Evolutionary conservation across 805 yeast species (phyloP).

Genomic region (Candida sithepensis): DNA sequence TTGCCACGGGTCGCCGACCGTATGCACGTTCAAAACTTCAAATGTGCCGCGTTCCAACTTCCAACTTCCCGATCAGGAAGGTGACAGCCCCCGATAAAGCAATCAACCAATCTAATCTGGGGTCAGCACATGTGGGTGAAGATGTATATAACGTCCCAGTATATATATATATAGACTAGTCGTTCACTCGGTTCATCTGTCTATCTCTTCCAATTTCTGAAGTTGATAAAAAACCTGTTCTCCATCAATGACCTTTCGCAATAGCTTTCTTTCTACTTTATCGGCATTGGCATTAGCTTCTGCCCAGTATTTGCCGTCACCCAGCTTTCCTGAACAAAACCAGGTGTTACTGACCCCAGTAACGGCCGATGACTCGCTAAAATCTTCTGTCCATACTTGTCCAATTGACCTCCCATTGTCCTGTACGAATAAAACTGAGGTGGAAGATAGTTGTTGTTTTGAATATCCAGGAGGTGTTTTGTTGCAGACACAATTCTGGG

Average conservation of each 20-base stretch:
- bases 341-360: not conserved
- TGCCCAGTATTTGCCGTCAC: not conserved
- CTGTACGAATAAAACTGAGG: slow-evolving; percentile 53
- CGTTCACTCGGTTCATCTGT: too few species aligned
- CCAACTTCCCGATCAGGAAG: not conserved
- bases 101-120: not conserved
- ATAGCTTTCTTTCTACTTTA: not conserved
- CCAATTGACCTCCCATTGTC: slow-evolving; percentile 58
- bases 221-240: too few species aligned
- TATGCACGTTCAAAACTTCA: too few species aligned
- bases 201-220: too few species aligned
- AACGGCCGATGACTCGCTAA: not conserved
- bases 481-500: slow-evolving; percentile 91
- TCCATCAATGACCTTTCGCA: not conserved
- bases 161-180: too few species aligned
- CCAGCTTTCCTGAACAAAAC: not conserved
- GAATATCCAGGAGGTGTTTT: slow-evolving; percentile 84
- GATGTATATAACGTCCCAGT: too few species aligned
- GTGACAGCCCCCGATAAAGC: not conserved
- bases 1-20: too few species aligned
- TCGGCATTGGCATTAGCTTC: not conserved
- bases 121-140: too few species aligned
- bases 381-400: slow-evolving; percentile 31
- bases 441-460: slow-evolving; percentile 71
- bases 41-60: too few species aligned